These are phyloP conservation scores for Cenchrus purpureus DNA, from an alignment of 176 grass and related monocot species.

Conservation along the genomic window DNA sequence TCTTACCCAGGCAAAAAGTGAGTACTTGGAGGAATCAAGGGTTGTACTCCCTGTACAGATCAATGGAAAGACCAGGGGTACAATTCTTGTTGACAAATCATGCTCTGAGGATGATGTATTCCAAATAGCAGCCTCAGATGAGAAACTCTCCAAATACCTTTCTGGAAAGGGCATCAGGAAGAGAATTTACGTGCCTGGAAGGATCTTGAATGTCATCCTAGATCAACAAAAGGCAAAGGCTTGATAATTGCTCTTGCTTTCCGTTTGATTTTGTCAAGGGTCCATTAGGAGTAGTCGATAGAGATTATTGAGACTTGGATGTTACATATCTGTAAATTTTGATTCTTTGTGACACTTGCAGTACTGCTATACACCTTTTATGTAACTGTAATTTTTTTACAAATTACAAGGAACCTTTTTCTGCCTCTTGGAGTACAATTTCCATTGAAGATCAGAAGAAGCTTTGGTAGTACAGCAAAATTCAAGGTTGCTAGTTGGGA, in stretches of 20 bases:
- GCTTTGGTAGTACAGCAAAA: not conserved
- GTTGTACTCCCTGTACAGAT: conserved; percentile 87
- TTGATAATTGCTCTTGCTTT: conserved; percentile 42
- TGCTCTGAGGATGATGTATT: conserved; percentile 82
- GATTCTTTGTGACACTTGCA: conserved; percentile 27
- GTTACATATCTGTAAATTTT: conserved; percentile 39
- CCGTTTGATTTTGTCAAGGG: not conserved
- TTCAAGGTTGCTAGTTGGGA: not conserved
- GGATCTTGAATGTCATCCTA: conserved; percentile 96
- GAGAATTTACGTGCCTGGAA: conserved; percentile 87
- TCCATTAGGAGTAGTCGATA: conserved; percentile 18
- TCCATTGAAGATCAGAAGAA: not conserved
- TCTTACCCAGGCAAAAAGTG: conserved; percentile 66
- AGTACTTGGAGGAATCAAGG: conserved; percentile 79
- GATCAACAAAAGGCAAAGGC: conserved; percentile 74
- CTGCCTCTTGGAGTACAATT: not conserved
- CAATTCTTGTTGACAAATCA: conserved; percentile 76
- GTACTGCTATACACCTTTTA: not conserved
- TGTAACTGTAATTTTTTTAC: not conserved
- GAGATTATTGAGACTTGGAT: not conserved
- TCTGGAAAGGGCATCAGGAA: conserved; percentile 68
- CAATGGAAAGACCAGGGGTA: conserved; percentile 93
- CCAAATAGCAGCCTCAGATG: conserved; percentile 64
- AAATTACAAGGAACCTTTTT: not conserved
- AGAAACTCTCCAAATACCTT: conserved; percentile 92